Percentiles rank a stretch among this genome's conserved stretches.
Conservation (phyloP, 257 asterid genomes). For the Paulownia fortunei region DNA sequence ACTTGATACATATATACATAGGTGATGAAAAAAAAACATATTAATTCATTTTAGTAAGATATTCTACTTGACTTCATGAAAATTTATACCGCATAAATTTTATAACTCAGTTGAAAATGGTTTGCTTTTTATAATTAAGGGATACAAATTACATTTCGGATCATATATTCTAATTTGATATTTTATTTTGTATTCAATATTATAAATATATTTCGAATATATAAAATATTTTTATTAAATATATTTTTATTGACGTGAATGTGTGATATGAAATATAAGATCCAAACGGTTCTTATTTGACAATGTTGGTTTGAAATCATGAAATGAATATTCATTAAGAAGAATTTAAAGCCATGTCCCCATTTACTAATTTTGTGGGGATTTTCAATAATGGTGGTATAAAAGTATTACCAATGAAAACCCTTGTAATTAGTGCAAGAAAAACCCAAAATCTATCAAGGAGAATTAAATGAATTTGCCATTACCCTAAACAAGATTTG, state of each 20-base stretch:
- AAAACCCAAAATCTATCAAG: background rate
- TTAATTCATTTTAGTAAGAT: background rate
- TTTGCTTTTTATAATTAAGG: background rate
- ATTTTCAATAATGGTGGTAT: background rate
- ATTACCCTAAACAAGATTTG: background rate
- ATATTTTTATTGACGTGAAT: no score
- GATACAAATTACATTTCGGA: no score
- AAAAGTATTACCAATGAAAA: background rate
- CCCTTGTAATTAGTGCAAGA: background rate
- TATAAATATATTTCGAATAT: no score
- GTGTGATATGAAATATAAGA: no score
- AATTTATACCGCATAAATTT: background rate
- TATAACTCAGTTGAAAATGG: background rate
- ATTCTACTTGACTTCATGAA: no score
- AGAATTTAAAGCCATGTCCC: background rate
- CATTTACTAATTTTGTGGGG: background rate
- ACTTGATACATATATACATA: no score
- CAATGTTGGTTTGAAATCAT: background rate
- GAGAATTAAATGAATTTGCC: background rate
- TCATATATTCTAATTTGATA: no score
- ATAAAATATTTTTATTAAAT: no score
- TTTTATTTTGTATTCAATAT: no score
- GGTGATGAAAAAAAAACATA: no score
- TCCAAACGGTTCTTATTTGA: no score
- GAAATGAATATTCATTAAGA: background rate